Evolutionary conservation across 495 filamentous ascomycete species (phyloP), one percentile per base, ranked within the genome.

Genomic region (Extremus antarcticus): DNA sequence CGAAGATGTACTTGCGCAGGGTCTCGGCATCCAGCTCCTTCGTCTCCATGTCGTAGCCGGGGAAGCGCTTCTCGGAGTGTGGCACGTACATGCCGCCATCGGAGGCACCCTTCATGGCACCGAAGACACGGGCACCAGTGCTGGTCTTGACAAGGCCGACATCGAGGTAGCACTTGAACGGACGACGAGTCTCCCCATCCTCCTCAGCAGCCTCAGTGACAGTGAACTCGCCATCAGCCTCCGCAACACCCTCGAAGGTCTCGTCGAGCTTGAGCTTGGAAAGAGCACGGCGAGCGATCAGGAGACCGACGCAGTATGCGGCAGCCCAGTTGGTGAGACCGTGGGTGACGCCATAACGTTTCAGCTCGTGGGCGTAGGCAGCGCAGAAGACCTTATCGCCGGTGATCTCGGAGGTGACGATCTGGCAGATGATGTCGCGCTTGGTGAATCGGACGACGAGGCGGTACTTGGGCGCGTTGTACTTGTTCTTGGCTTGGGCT

Each of bases 401-500:
- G 66, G 78, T 81, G 78, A 99, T 86, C 79, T 99, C 92, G 47
- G 94, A 94, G 73, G 80, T 87, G 74, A 97, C 80, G 74, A 99
- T 92, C 77, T 99, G 92, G 74, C 81, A 82, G 77, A 99, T 83
- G 79, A 99, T 94, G 78, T 98, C 92, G 71, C 88, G 86, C 83
- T 97, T 97, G 82, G 94, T 96, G 87, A 99, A 99, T 73, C 92
- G 91, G 70, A 99, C 91, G 55, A 99, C 92, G 70, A 99, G 86
- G 70, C 92, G 87, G 84, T 99, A 96, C 81, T 99, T 99, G 72
- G 92, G 91, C 47, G 91, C 86, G 74, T 90, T 92, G 86, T 96
- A 98, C 83, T 97, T 97, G 88, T 97, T 97, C 89, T 97, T 99
- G 75, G 92, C 92, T 81, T 99, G 92, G 76, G 88, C 90, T 83